A percentile compares a stretch with the other conserved stretches of the same genome.
Evolutionary conservation across 345 rosid species (phyloP).

Genomic region (Eucalyptus viminalis): DNA sequence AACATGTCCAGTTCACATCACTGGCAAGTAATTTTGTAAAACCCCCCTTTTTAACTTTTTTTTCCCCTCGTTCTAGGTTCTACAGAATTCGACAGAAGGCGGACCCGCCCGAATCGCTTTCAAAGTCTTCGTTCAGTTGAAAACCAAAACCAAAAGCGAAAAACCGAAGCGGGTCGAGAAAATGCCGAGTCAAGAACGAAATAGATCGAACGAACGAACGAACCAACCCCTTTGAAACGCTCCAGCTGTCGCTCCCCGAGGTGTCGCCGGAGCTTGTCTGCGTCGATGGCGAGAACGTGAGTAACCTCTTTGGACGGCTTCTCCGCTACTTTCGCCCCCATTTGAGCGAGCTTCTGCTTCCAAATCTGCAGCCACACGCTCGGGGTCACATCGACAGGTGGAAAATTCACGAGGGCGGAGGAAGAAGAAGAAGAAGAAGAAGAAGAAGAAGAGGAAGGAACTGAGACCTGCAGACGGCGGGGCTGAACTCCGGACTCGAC

Average conservation of each 20-base stretch:
- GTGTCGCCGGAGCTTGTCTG: conserved; percentile 26
- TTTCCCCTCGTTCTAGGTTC: not conserved
- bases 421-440: not conserved
- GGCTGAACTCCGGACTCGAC: conserved; percentile 60
- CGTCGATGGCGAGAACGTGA: conserved; percentile 49
- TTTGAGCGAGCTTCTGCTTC: conserved; percentile 81
- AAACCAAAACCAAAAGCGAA: not conserved
- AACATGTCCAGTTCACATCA: not conserved
- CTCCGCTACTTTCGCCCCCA: conserved; percentile 60
- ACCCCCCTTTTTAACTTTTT: not conserved
- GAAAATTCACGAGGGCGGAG: not conserved
- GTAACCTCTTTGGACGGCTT: conserved; percentile 42
- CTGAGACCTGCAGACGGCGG: conserved; percentile 70
- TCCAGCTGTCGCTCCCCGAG: conserved; percentile 17
- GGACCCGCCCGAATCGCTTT: not conserved
- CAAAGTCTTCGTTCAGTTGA: not conserved
- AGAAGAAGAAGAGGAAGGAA: not conserved
- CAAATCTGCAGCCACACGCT: conserved; percentile 37
- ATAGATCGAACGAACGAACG: not conserved
- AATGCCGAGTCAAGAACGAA: not conserved
- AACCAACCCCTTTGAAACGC: conserved; percentile 51
- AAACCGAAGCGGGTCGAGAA: not conserved
- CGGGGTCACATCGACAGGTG: not conserved
- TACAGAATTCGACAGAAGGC: not conserved
- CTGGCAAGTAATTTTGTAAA: not conserved